Percentiles rank a stretch among this genome's conserved stretches.
Conservation (phyloP, 441 rosid species). For the Melastoma candidum region DNA sequence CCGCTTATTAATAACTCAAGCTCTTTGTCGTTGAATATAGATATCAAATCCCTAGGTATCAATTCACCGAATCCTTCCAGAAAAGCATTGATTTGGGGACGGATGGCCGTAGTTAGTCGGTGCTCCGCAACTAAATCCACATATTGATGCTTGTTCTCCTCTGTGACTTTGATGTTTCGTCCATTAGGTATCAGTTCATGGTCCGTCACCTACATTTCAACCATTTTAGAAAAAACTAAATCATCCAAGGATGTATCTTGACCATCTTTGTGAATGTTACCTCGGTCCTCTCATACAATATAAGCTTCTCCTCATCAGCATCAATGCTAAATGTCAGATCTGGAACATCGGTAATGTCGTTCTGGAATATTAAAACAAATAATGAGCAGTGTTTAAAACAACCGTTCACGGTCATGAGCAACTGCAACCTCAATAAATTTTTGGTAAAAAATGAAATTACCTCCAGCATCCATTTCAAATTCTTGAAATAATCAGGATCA, state of each 20-base stretch:
- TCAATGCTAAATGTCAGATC: constrained; percentile 93
- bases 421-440: too few species aligned
- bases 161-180: constrained; percentile 74
- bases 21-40: constrained; percentile 89
- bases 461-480: constrained; percentile 97
- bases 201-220: constrained; percentile 66
- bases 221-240: too few species aligned
- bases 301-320: constrained; percentile 93
- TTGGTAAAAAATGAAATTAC: constrained; percentile 19
- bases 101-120: constrained; percentile 89
- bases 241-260: too few species aligned
- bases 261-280: constrained; percentile 19
- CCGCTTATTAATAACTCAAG: constrained; percentile 89
- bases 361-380: constrained; percentile 36
- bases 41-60: constrained; percentile 62
- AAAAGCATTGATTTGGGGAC: constrained; percentile 90
- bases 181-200: constrained; percentile 90
- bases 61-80: constrained; percentile 80
- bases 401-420: too few species aligned
- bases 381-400: not conserved
- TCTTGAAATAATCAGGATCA: constrained; percentile 83
- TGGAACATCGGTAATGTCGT: constrained; percentile 67
- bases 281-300: constrained; percentile 72
- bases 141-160: constrained; percentile 86
- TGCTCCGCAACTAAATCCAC: constrained; percentile 85